These are phyloP conservation scores for Capsicum baccatum DNA, from an alignment of 257 asterid genomes.

Conservation along the genomic window DNA sequence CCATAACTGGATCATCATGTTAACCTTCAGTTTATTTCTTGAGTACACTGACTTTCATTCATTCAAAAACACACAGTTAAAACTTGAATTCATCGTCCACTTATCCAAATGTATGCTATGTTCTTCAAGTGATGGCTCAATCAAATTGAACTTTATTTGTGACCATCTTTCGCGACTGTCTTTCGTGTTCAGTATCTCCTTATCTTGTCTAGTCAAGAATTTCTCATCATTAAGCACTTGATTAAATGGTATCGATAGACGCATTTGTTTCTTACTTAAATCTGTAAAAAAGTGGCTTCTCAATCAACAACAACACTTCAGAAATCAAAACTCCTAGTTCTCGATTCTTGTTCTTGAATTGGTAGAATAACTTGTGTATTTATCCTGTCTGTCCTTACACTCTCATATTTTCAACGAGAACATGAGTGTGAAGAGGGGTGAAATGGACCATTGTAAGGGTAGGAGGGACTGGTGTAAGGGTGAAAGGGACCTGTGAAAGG, in stretches of 20 bases:
- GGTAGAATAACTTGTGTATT: not conserved
- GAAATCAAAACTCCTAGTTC: not conserved
- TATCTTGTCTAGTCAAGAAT: not conserved
- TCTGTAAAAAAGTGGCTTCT: not conserved
- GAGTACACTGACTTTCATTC: not conserved
- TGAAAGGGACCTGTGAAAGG: too few relatives aligned
- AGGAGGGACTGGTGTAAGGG: too few relatives aligned
- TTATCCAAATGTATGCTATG: not conserved
- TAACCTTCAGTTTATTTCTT: not conserved
- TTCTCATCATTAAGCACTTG: not conserved
- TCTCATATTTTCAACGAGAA: too few relatives aligned
- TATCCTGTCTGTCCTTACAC: too few relatives aligned
- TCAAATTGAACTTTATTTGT: not conserved
- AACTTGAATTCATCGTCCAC: not conserved
- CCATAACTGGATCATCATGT: not conserved
- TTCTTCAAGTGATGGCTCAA: conserved; percentile 20
- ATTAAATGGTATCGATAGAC: not conserved
- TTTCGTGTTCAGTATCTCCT: not conserved
- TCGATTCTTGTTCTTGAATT: not conserved
- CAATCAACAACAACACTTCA: conserved; percentile 1
- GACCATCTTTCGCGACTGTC: not conserved
- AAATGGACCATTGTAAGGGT: too few relatives aligned
- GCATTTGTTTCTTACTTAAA: not conserved
- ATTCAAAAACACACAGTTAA: not conserved
- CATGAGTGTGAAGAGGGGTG: too few relatives aligned